Evolutionary conservation across 345 rosid genomes (phyloP).

Genomic region (Passiflora organensis): DNA sequence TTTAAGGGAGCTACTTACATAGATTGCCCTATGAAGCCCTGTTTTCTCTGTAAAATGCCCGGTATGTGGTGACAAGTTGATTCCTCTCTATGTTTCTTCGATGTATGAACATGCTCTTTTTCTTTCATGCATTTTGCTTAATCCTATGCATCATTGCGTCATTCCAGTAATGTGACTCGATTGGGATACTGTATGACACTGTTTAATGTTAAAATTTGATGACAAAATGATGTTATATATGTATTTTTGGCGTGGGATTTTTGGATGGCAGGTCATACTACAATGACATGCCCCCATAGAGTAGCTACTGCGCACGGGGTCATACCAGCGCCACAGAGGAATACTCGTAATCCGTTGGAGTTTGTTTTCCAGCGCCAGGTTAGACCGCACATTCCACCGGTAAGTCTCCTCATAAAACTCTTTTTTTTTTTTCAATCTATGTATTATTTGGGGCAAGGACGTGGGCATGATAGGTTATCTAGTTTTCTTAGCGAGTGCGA

Average conservation of each 20-base stretch:
- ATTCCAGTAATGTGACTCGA: no score
- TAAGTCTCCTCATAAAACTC: constrained; percentile 18
- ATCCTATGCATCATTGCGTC: no score
- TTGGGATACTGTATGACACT: background rate
- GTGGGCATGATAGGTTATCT: background rate
- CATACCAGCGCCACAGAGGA: constrained; percentile 51
- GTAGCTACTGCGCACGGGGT: constrained; percentile 62
- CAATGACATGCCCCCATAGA: constrained; percentile 78
- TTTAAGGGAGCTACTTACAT: constrained; percentile 89
- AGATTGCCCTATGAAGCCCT: constrained; percentile 96
- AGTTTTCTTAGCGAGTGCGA: background rate
- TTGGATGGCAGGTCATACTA: constrained; percentile 66
- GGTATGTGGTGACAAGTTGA: constrained; percentile 35
- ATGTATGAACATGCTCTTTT: no score
- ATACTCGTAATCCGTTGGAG: constrained; percentile 46
- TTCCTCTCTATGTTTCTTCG: background rate
- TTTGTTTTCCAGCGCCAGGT: constrained; percentile 79
- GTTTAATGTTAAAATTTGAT: background rate
- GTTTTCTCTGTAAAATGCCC: constrained; percentile 95
- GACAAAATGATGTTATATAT: background rate
- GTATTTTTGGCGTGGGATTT: background rate
- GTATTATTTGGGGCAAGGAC: background rate
- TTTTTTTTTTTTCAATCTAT: background rate
- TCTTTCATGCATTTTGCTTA: no score
- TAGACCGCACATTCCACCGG: constrained; percentile 44